Base-by-base conservation (phyloP, 1,139 yeast genomes). In the Scheffersomyces cryptocercus region DNA sequence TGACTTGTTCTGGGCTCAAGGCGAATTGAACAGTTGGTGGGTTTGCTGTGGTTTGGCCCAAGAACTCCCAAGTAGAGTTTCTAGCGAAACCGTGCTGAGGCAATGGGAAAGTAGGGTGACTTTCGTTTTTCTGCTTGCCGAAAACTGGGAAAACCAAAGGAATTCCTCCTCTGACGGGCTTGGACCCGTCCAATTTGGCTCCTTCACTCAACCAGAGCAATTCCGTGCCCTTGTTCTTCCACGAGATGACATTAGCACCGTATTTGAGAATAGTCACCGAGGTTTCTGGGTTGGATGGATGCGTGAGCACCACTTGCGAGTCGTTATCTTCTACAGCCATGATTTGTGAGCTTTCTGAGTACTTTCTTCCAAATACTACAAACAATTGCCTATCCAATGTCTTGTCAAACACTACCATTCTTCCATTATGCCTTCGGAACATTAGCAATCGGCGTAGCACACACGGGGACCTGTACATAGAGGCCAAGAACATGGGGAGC, bases 31-130 rank as follows among this genome's bases (percentile, higher is more conserved):
- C 86, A 5, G 95, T 81, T 49, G 85, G 78, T 8, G 79, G 79
- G 30, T 52, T 51, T 41, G 61, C 70, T 28, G 73, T 75, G 10
- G 85, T 77, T 65, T 88, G 95, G 29, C 99, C 99, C 47, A 93
- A 73, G 55, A 90, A 87, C 64, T 91, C 97, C 98, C 98, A 93
- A 5, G 74, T 69, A 4, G 93, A 83, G 63, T 80, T 86, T 64
- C 99, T 78, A 12, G 97, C 98, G 68, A 93, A 88, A 2, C 99
- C 99, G 62, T 93, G 99, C 68, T 93, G 98, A 11, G 97, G 97
- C 54, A 93, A 78, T 31, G 60, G 55, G 49, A 47, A 59, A 2
- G 79, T 71, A 28, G 77, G 69, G 47, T 71, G 76, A 5, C 46
- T 24, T 37, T 56, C 59, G 35, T 64, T 58, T 70, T 52, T 73